phyloP scores from a whole-genome alignment of 805 yeast genomes.

The Teunomyces aglyptinius region DNA sequence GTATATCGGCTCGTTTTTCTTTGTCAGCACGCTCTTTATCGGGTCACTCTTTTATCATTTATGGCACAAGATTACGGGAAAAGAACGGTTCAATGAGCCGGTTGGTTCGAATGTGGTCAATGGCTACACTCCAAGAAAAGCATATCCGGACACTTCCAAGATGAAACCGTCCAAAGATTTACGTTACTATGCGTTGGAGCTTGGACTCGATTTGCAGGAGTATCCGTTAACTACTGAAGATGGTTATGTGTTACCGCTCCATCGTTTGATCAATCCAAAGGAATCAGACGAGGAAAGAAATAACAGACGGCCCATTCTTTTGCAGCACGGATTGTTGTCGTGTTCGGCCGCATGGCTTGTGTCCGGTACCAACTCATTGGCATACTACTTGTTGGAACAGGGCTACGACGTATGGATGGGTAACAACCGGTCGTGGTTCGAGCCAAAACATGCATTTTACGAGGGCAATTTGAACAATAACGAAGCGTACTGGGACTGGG shows the following conservation, averaged over 20 bases:
- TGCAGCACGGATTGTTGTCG: slow-evolving; percentile 85
- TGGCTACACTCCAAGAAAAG: slow-evolving; percentile 30
- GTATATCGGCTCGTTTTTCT: slow-evolving; percentile 27
- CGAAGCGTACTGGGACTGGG: slow-evolving; percentile 88
- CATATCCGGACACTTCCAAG: slow-evolving; percentile 33
- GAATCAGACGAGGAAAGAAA: slow-evolving; percentile 29
- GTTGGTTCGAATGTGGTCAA: slow-evolving; percentile 14
- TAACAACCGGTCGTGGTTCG: slow-evolving; percentile 84
- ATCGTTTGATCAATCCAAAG: slow-evolving; percentile 56
- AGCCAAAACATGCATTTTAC: slow-evolving; percentile 53
- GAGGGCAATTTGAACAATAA: slow-evolving; percentile 39
- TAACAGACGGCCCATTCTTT: slow-evolving; percentile 58
- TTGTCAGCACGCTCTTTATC: slow-evolving; percentile 21
- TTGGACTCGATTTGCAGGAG: slow-evolving; percentile 59
- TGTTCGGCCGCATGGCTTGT: slow-evolving; percentile 84
- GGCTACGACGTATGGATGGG: slow-evolving; percentile 93
- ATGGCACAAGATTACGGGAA: slow-evolving; percentile 26
- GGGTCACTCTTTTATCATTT: slow-evolving; percentile 33
- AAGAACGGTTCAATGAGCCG: slow-evolving; percentile 29
- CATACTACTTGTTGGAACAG: slow-evolving; percentile 47
- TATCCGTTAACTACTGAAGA: slow-evolving; percentile 70
- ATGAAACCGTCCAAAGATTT: slow-evolving; percentile 46
- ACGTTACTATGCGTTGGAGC: slow-evolving; percentile 62
- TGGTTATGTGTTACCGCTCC: slow-evolving; percentile 69
- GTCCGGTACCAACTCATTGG: slow-evolving; percentile 77